phyloP scores from a whole-genome alignment of 1,139 yeast genomes.

The Zygosaccharomyces sapae region DNA sequence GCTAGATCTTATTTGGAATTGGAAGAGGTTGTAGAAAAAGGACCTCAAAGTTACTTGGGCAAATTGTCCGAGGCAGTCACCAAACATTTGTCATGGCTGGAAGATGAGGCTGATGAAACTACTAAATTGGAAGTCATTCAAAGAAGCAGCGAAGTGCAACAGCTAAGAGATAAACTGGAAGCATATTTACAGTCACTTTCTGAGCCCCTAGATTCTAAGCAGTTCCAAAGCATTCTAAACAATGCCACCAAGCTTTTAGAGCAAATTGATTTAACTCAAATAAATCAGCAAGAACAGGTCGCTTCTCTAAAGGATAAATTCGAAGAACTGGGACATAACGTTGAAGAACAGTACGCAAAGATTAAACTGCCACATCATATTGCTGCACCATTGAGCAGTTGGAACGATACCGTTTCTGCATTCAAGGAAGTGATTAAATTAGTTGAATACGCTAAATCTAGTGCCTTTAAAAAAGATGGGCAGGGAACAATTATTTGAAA shows the following conservation, averaged over 20 bases:
- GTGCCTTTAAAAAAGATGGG: conserved; percentile 13
- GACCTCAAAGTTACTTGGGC: conserved; percentile 39
- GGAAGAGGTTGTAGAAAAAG: conserved; percentile 40
- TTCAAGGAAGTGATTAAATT: conserved; percentile 9
- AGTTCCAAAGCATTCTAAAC: conserved; percentile 39
- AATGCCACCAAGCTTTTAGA: conserved; percentile 16
- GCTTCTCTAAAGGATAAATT: conserved; percentile 17
- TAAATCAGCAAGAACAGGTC: conserved; percentile 14
- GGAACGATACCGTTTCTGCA: conserved; percentile 10
- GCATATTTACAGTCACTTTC: conserved; percentile 36
- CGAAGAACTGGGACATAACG: conserved; percentile 19
- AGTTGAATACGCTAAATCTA: conserved; percentile 8
- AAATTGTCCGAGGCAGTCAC: conserved; percentile 41
- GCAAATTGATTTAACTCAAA: conserved; percentile 9
- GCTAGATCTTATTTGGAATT: conserved; percentile 52
- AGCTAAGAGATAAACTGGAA: conserved; percentile 33
- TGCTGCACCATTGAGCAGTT: conserved; percentile 9
- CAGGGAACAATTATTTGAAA: conserved; percentile 27
- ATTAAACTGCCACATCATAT: conserved; percentile 18
- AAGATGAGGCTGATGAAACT: conserved; percentile 63
- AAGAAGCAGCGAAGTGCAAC: conserved; percentile 35
- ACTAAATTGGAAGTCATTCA: conserved; percentile 38
- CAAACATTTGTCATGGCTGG: conserved; percentile 72
- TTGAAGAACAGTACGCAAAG: conserved; percentile 20
- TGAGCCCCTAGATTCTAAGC: conserved; percentile 37